Evolutionary conservation across 495 filamentous ascomycete genomes (phyloP).

Genomic region (Bryoglossum gracile): DNA sequence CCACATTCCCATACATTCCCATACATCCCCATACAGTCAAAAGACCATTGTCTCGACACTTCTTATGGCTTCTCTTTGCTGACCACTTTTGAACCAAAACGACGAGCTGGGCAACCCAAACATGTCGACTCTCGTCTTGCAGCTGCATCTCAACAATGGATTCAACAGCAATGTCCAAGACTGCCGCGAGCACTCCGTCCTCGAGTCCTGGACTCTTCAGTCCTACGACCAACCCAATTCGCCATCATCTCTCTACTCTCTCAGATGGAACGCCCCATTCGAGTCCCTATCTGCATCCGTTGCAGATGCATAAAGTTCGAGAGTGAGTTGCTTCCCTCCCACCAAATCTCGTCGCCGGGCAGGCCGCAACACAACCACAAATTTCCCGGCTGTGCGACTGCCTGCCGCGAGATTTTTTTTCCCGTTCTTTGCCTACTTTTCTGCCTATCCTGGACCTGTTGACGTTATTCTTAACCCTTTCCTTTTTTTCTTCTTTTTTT

Average conservation of each 20-base stretch:
- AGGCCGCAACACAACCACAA: slow-evolving; percentile 1
- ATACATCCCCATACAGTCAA: too few relatives aligned
- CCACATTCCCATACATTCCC: not conserved
- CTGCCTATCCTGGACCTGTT: too few relatives aligned
- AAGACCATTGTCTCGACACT: not conserved
- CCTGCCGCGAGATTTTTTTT: not conserved
- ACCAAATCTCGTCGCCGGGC: slow-evolving; percentile 2
- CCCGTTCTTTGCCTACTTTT: not conserved
- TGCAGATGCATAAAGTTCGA: slow-evolving; percentile 32
- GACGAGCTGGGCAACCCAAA: not conserved
- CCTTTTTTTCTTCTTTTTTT: not conserved
- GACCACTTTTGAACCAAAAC: not conserved
- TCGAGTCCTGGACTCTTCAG: slow-evolving; percentile 28
- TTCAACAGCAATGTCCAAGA: slow-evolving; percentile 12
- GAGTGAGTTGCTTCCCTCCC: slow-evolving; percentile 37
- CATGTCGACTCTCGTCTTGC: slow-evolving; percentile 15
- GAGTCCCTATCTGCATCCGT: slow-evolving; percentile 27
- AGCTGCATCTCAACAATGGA: slow-evolving; percentile 22
- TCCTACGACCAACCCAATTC: slow-evolving; percentile 11
- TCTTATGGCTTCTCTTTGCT: slow-evolving; percentile 14
- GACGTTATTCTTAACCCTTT: not conserved
- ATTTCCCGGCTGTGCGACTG: not conserved
- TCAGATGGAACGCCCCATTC: slow-evolving; percentile 23
- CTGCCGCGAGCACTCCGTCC: slow-evolving; percentile 21
- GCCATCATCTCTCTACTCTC: slow-evolving; percentile 6